Conservation (phyloP, 140 eudicot genomes). For the Bidens hawaiensis region DNA sequence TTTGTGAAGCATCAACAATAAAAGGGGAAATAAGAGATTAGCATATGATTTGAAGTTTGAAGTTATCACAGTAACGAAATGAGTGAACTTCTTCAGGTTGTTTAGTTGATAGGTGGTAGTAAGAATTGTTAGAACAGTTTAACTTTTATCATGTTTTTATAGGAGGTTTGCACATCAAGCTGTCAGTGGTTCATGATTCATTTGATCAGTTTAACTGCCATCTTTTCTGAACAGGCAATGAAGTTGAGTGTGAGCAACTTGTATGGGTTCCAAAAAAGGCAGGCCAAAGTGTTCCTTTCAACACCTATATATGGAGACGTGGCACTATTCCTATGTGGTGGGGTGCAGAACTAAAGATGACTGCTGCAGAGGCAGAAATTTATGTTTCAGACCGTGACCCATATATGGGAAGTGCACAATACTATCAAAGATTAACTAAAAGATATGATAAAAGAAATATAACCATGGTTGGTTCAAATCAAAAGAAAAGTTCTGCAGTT, state of each 20-base stretch:
- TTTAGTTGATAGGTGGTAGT: conserved; percentile 1
- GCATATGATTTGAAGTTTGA: neutral
- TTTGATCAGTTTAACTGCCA: conserved; percentile 12
- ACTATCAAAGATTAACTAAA: conserved; percentile 71
- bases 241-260: conserved; percentile 98
- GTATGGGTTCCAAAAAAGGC: conserved; percentile 80
- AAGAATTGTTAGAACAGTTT: neutral
- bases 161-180: conserved; percentile 10
- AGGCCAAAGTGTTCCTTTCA: conserved; percentile 86
- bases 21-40: neutral
- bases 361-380: conserved; percentile 98
- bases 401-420: conserved; percentile 86
- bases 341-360: conserved; percentile 95
- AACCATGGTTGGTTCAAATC: conserved; percentile 36
- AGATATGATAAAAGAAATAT: conserved; percentile 70
- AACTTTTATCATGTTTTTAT: neutral
- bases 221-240: conserved; percentile 64
- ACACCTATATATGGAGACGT: conserved; percentile 85
- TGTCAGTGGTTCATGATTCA: neutral
- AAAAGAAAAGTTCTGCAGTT: conserved; percentile 51
- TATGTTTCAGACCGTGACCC: conserved; percentile 90
- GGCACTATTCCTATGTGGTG: conserved; percentile 99
- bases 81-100: neutral
- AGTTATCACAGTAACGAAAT: neutral
- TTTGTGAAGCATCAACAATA: conserved; percentile 8